Conservation (phyloP, 371 early-diverging fungal species). For the Coemansia sp. region DNA sequence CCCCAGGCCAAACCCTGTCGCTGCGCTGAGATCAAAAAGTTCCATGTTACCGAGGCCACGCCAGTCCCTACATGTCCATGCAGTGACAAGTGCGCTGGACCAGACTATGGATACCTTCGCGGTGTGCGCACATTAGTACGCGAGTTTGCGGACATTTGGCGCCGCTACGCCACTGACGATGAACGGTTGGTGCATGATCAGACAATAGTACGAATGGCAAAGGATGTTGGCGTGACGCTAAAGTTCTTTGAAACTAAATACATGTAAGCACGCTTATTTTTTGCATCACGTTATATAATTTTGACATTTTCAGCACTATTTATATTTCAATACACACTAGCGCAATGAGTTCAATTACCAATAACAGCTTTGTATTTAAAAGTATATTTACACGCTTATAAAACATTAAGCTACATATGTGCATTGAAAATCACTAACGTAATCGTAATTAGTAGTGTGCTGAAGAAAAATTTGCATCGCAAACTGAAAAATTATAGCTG, state of each 20-base stretch:
- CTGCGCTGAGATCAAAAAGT: constrained; percentile 5
- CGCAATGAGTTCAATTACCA: too few relatives aligned
- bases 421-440: too few relatives aligned
- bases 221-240: constrained; percentile 36
- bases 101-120: constrained; percentile 52
- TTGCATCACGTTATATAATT: not conserved
- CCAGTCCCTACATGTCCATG: constrained; percentile 39
- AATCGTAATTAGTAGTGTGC: too few relatives aligned
- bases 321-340: not conserved
- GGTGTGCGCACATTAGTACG: constrained; percentile 51
- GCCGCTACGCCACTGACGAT: constrained; percentile 45
- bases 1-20: constrained; percentile 2
- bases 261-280: not conserved
- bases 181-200: constrained; percentile 34
- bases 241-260: constrained; percentile 18
- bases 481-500: not conserved
- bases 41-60: constrained; percentile 33
- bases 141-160: constrained; percentile 54
- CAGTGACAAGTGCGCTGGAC: constrained; percentile 46
- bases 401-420: not conserved
- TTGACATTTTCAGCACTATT: not conserved
- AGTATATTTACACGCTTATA: not conserved
- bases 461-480: too few relatives aligned
- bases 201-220: constrained; percentile 24
- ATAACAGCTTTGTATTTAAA: too few relatives aligned